Conservation (phyloP, 495 filamentous ascomycete genomes). For the Podospora pseudoanserina region DNA sequence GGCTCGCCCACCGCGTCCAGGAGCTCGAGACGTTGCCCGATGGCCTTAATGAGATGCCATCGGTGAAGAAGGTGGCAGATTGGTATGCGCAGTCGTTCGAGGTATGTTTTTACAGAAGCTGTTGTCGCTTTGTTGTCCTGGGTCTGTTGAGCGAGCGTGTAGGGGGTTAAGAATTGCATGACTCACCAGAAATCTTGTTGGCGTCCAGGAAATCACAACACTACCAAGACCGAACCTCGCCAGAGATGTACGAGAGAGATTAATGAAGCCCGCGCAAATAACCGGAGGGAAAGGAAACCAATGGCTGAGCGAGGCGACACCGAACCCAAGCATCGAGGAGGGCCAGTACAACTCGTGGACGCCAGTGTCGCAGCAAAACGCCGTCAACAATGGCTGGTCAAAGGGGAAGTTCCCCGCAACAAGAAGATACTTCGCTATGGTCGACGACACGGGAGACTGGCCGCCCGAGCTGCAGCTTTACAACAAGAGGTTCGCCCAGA, state of each 20-base stretch:
- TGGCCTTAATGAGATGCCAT: slow-evolving; percentile 97
- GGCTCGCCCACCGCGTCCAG: slow-evolving; percentile 90
- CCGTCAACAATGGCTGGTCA: slow-evolving; percentile 46
- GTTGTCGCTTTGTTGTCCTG: neutral
- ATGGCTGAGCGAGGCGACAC: slow-evolving; percentile 74
- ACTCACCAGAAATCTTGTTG: slow-evolving; percentile 21
- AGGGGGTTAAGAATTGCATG: slow-evolving; percentile 17
- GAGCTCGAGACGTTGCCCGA: slow-evolving; percentile 91
- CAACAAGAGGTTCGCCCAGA: slow-evolving; percentile 82
- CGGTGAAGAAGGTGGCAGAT: slow-evolving; percentile 88
- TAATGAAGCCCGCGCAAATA: slow-evolving; percentile 67
- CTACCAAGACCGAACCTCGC: slow-evolving; percentile 72
- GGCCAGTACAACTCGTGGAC: slow-evolving; percentile 83
- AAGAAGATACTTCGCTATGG: slow-evolving; percentile 84
- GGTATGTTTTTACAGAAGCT: slow-evolving; percentile 50
- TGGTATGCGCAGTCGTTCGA: slow-evolving; percentile 99
- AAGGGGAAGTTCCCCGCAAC: slow-evolving; percentile 49
- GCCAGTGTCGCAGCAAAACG: slow-evolving; percentile 23
- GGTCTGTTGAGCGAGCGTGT: neutral
- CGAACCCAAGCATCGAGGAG: slow-evolving; percentile 82
- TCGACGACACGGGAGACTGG: slow-evolving; percentile 86
- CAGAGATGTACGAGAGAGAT: slow-evolving; percentile 70
- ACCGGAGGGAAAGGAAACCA: slow-evolving; percentile 47
- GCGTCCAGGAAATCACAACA: slow-evolving; percentile 77
- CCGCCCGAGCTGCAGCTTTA: slow-evolving; percentile 92